A percentile compares a stretch with the other conserved stretches of the same genome.
phyloP scores from a whole-genome alignment of 2,329 filamentous ascomycete genomes.

The Lecanicillium sp. region DNA sequence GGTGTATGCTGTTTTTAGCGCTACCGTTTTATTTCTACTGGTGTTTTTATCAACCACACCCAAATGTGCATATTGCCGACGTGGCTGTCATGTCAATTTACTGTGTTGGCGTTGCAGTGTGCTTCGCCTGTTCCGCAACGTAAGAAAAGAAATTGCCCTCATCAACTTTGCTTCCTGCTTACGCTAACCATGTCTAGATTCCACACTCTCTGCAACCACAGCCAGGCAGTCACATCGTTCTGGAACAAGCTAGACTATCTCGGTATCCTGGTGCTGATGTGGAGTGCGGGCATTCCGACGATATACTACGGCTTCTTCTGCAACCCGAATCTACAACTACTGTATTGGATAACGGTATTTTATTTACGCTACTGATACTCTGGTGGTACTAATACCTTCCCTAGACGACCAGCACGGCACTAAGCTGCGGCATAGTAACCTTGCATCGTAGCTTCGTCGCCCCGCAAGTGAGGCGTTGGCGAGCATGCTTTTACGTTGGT shows the following conservation, averaged over 20 bases:
- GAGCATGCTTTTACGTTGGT: conserved; percentile 11
- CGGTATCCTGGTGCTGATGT: conserved; percentile 12
- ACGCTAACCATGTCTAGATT: conserved; percentile 2
- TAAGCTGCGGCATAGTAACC: conserved; percentile 10
- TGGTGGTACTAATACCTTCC: neutral
- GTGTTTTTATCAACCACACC: neutral
- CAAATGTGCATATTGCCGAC: conserved; percentile 2
- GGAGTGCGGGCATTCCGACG: conserved; percentile 10
- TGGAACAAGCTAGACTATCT: conserved; percentile 11
- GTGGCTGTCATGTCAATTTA: conserved; percentile 11
- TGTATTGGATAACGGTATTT: conserved; percentile 13
- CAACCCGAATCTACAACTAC: conserved; percentile 6
- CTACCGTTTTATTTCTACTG: conserved; percentile 9
- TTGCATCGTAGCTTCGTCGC: conserved; percentile 10
- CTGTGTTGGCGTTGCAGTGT: conserved; percentile 12
- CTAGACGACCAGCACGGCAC: conserved; percentile 7
- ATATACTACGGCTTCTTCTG: conserved; percentile 14
- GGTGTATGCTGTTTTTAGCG: conserved; percentile 5
- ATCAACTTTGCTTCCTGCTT: neutral
- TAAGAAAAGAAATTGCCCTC: conserved; percentile 6
- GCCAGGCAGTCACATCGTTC: conserved; percentile 4
- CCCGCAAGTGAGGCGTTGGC: conserved; percentile 7
- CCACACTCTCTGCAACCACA: conserved; percentile 8
- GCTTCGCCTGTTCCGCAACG: conserved; percentile 12
- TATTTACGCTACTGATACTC: neutral